phyloP scores from a whole-genome alignment of 2,329 filamentous ascomycete genomes.

The Rutstroemia sp. region DNA sequence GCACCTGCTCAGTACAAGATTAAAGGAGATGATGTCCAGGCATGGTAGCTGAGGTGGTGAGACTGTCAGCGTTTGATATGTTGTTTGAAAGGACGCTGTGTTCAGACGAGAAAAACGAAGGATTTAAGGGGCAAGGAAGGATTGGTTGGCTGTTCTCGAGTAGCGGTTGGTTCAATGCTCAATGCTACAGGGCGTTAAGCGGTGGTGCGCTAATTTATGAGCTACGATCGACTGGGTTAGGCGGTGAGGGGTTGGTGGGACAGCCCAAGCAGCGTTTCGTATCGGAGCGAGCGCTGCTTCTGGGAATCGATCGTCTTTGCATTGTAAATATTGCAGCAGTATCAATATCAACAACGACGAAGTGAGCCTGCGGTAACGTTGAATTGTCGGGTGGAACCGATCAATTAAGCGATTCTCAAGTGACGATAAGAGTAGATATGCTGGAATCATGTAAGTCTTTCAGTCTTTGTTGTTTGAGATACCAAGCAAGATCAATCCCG shows the following conservation, averaged over 20 bases:
- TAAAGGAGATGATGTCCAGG: too few relatives aligned
- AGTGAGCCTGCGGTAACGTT: neutral
- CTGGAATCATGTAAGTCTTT: constrained; percentile 8
- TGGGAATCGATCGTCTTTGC: neutral
- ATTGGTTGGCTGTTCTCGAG: neutral
- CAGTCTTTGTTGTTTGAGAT: neutral
- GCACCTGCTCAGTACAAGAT: neutral
- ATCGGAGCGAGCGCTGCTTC: neutral
- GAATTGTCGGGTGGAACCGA: neutral
- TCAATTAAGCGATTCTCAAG: neutral
- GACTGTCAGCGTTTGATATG: neutral
- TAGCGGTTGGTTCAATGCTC: neutral
- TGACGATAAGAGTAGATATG: constrained; percentile 4
- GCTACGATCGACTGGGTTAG: neutral
- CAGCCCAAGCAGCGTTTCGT: neutral
- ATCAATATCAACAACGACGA: neutral
- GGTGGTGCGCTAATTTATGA: neutral
- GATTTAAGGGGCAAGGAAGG: neutral
- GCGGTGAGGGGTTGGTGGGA: neutral
- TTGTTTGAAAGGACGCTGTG: neutral
- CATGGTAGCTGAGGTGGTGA: neutral
- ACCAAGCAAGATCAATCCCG: neutral
- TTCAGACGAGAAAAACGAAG: neutral
- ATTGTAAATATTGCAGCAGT: neutral
- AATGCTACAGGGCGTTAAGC: neutral